Percentiles rank a stretch among this genome's conserved stretches.
phyloP scores from a whole-genome alignment of 352 stramenopile genomes.

The Hyaloperonospora arabidopsidis region DNA sequence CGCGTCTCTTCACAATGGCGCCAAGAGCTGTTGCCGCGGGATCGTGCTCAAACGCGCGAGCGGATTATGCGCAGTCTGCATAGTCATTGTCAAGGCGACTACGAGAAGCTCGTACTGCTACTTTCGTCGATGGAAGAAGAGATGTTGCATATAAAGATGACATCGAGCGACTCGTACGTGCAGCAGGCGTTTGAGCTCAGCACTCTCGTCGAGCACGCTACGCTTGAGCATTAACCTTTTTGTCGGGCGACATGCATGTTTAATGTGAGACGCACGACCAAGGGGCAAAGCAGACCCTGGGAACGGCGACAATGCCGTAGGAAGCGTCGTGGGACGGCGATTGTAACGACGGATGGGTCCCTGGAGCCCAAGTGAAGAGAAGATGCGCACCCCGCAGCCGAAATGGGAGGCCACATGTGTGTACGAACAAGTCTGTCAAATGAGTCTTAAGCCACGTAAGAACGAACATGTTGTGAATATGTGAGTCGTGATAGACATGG shows the following conservation, averaged over 20 bases:
- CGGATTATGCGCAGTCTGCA: slow-evolving; percentile 57
- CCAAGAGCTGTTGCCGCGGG: slow-evolving; percentile 40
- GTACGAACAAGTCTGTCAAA: slow-evolving; percentile 8
- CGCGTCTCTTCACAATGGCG: slow-evolving; percentile 48
- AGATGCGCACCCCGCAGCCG: slow-evolving; percentile 6
- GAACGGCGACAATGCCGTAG: slow-evolving; percentile 21
- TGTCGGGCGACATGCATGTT: slow-evolving; percentile 12
- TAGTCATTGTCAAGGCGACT: slow-evolving; percentile 47
- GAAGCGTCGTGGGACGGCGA: slow-evolving; percentile 24
- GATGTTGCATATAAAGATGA: slow-evolving; percentile 66
- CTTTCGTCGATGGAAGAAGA: slow-evolving; percentile 72
- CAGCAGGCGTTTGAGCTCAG: slow-evolving; percentile 48
- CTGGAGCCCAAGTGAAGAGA: slow-evolving; percentile 10
- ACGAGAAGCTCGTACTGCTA: slow-evolving; percentile 54
- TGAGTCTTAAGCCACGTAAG: slow-evolving; percentile 12
- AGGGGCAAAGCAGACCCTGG: slow-evolving; percentile 1
- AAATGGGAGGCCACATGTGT: background rate
- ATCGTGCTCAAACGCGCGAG: slow-evolving; percentile 54
- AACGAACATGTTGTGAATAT: slow-evolving; percentile 18
- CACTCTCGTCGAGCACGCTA: slow-evolving; percentile 41
- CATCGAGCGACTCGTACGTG: slow-evolving; percentile 56
- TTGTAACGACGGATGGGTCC: slow-evolving; percentile 18
- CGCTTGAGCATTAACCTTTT: slow-evolving; percentile 32
- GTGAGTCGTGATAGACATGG: background rate
- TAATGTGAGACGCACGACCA: slow-evolving; percentile 16